Evolutionary conservation across 2,329 filamentous ascomycete genomes (phyloP), one percentile per base, ranked within the genome.

Genomic region (Gliomastix tumulicola): DNA sequence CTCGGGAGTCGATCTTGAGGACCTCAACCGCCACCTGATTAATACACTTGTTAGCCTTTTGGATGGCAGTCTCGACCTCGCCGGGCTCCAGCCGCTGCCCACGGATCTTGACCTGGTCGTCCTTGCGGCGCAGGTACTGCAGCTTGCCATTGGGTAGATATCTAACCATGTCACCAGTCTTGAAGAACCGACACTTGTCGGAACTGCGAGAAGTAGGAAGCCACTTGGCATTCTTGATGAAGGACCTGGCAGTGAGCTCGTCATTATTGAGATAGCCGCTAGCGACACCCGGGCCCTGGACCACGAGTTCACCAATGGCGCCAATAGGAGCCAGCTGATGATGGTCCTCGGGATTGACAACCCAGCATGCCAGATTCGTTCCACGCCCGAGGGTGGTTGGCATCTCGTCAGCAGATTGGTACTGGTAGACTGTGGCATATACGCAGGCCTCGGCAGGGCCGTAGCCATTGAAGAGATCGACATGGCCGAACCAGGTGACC

Each of bases 1-100:
- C 31, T n/a, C n/a, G n/a, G n/a, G n/a, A n/a, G n/a, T n/a, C n/a
- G n/a, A 19, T 21, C n/a, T 13, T 18, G 7, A 44, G 35, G 21
- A 43, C 30, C 7, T 42, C 41, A 6, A 31, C 41, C 4, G 28
- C 41, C 30, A 76, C 61, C 17, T 30, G 27, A n/a, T n/a, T n/a
- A n/a, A n/a, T n/a, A n/a, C n/a, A n/a, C n/a, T n/a, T n/a, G n/a
- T n/a, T n/a, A 4, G 33, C 33, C 30, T 30, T 12, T 9, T 33
- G 16, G 13, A 41, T 21, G 17, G 23, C 31, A 11, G 43, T 23
- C 38, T 47, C 45, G 10, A 47, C 35, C 20, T 47, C 43, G n/a
- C 40, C 41, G n/a, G 44, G 34, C 33, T 48, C 45, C 23, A 49
- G 35, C 3, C 47, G 41, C 19, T 38, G 30, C 2, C 47, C 47